These are phyloP conservation scores for Kodamaea derodonti DNA, from an alignment of 1,139 yeast species.

Conservation along the genomic window DNA sequence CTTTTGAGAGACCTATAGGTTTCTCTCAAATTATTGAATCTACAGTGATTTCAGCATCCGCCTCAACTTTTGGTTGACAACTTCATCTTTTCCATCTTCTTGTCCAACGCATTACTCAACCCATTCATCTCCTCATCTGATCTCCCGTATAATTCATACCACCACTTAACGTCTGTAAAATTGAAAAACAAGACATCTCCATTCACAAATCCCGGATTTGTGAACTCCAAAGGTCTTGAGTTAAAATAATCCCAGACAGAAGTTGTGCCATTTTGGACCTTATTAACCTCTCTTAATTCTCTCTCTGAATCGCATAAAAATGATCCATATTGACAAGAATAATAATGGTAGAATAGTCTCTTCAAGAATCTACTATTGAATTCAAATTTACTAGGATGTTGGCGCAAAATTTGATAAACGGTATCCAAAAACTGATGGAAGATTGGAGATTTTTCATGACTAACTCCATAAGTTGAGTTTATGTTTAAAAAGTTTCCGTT, in stretches of 20 bases:
- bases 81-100: conserved; percentile 41
- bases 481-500: conserved; percentile 13
- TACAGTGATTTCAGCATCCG: too few relatives aligned
- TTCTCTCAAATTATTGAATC: too few relatives aligned
- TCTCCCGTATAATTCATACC: conserved; percentile 82
- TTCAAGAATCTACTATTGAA: conserved; percentile 85
- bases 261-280: conserved; percentile 49
- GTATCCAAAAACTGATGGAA: conserved; percentile 93
- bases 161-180: conserved; percentile 68
- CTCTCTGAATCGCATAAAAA: conserved; percentile 73
- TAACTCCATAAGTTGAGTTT: conserved; percentile 31
- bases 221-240: conserved; percentile 70
- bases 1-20: too few relatives aligned
- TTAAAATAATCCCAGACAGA: conserved; percentile 94
- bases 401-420: conserved; percentile 72
- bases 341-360: conserved; percentile 78
- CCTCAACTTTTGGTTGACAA: too few relatives aligned
- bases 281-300: conserved; percentile 41
- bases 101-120: conserved; percentile 39
- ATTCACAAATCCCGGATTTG: conserved; percentile 49
- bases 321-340: conserved; percentile 94
- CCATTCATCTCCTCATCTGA: conserved; percentile 80
- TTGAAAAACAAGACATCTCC: conserved; percentile 59
- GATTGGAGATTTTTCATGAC: conserved; percentile 69
- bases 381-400: conserved; percentile 72